Conservation (phyloP, 2,329 filamentous ascomycete genomes). For the Chalara sp. region DNA sequence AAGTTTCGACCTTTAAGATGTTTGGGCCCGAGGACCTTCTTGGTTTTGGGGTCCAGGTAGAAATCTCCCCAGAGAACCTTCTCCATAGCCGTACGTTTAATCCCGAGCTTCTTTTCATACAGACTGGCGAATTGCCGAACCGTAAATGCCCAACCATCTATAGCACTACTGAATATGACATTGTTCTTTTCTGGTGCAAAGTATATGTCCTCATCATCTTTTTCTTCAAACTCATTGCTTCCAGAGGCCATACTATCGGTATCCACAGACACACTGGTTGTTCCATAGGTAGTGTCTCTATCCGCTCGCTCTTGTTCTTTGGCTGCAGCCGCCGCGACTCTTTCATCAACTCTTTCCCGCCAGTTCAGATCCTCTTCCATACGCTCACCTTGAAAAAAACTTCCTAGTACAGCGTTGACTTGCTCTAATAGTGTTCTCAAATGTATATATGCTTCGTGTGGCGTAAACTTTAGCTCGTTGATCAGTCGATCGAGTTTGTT, state of each 20-base stretch:
- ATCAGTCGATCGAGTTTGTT: constrained; percentile 97
- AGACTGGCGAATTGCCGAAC: constrained; percentile 86
- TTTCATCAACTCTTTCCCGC: constrained; percentile 87
- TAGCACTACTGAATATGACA: constrained; percentile 95
- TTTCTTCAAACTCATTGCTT: constrained; percentile 73
- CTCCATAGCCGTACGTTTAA: constrained; percentile 81
- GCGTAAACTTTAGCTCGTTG: constrained; percentile 91
- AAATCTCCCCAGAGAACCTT: constrained; percentile 96
- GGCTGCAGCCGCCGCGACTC: constrained; percentile 63
- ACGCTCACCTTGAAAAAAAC: constrained; percentile 94
- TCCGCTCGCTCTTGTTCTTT: constrained; percentile 45
- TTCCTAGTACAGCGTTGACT: constrained; percentile 93
- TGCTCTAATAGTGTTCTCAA: constrained; percentile 86
- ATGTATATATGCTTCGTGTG: constrained; percentile 82
- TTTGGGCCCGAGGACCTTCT: constrained; percentile 82
- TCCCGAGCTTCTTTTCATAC: constrained; percentile 95
- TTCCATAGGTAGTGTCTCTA: constrained; percentile 21
- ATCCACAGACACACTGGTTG: constrained; percentile 28
- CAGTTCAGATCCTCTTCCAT: constrained; percentile 98
- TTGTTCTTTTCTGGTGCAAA: constrained; percentile 98
- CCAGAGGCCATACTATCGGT: constrained; percentile 47
- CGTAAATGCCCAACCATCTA: constrained; percentile 99
- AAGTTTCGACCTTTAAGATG: constrained; percentile 86
- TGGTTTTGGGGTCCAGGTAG: constrained; percentile 94
- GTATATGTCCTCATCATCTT: constrained; percentile 93